phyloP scores from a whole-genome alignment of 768 basidiomycete genomes.

The Coprinopsis marcescibilis region DNA sequence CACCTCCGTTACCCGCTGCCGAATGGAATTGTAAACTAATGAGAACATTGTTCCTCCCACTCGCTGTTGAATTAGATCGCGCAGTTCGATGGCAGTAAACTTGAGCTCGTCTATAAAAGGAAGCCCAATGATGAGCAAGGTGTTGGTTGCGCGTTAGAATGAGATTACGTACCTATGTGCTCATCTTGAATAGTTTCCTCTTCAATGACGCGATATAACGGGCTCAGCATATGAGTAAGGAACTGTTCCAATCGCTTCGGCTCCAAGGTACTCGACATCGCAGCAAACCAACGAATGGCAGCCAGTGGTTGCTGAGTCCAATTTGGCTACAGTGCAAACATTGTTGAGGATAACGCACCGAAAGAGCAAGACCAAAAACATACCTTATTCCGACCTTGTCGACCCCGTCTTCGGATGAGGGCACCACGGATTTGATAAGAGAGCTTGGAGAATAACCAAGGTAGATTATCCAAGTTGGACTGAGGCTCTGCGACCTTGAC shows the following conservation, averaged over 20 bases:
- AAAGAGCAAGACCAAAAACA: constrained; percentile 16
- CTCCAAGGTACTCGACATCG: constrained; percentile 75
- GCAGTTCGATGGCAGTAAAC: constrained; percentile 72
- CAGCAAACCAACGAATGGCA: constrained; percentile 89
- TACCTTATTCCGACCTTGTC: constrained; percentile 37
- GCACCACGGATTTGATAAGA: constrained; percentile 82
- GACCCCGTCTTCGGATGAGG: constrained; percentile 63
- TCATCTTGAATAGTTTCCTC: constrained; percentile 78
- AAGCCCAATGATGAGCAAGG: neutral
- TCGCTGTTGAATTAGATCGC: constrained; percentile 81
- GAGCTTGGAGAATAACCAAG: constrained; percentile 93
- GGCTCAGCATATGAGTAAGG: constrained; percentile 79
- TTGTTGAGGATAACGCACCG: neutral
- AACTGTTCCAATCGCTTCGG: constrained; percentile 53
- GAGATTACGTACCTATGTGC: constrained; percentile 59
- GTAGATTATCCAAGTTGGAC: constrained; percentile 42
- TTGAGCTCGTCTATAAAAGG: constrained; percentile 68
- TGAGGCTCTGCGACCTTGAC: constrained; percentile 17
- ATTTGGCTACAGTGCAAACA: constrained; percentile 44
- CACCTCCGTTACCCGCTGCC: constrained; percentile 61
- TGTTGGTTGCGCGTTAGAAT: neutral
- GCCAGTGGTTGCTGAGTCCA: constrained; percentile 83
- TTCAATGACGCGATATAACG: constrained; percentile 81
- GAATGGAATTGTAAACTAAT: constrained; percentile 69
- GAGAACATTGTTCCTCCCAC: constrained; percentile 87